Conservation (phyloP, 2,329 filamentous ascomycete species). For the Periglandula ipomoeae region DNA sequence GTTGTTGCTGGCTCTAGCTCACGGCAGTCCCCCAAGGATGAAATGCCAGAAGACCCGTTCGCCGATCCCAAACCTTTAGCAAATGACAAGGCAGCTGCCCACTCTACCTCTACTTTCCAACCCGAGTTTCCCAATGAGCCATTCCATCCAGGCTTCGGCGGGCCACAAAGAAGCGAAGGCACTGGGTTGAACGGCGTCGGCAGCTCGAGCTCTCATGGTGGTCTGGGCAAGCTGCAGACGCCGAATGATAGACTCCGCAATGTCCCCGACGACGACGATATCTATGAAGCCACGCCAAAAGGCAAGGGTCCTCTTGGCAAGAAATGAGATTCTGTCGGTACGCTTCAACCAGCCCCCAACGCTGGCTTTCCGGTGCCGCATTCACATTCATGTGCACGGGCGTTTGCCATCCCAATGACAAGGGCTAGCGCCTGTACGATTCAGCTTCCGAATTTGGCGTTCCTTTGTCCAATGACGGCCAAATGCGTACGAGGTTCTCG, state of each 20-base stretch:
- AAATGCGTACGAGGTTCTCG: neutral
- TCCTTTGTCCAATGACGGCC: neutral
- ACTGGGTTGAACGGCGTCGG: constrained; percentile 2
- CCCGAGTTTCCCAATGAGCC: constrained; percentile 24
- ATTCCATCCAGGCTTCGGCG: constrained; percentile 28
- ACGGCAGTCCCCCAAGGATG: constrained; percentile 14
- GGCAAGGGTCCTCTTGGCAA: constrained; percentile 28
- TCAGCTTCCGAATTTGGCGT: neutral
- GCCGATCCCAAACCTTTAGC: constrained; percentile 17
- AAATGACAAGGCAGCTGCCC: constrained; percentile 6
- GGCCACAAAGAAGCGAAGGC: constrained; percentile 4
- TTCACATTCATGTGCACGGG: neutral
- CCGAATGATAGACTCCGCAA: constrained; percentile 14
- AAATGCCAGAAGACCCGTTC: constrained; percentile 27
- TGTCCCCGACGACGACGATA: constrained; percentile 27
- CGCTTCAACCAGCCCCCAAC: neutral
- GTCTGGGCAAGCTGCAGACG: constrained; percentile 11
- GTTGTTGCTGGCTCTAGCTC: constrained; percentile 15
- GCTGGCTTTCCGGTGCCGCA: neutral
- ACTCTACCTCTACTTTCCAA: constrained; percentile 12
- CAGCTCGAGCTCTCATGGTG: constrained; percentile 11
- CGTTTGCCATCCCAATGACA: neutral
- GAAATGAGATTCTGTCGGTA: constrained; percentile 15
- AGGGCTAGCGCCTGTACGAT: neutral
- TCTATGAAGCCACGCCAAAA: constrained; percentile 31